Conservation (phyloP, 2,329 filamentous ascomycete species). For the Cercospora canescens region DNA sequence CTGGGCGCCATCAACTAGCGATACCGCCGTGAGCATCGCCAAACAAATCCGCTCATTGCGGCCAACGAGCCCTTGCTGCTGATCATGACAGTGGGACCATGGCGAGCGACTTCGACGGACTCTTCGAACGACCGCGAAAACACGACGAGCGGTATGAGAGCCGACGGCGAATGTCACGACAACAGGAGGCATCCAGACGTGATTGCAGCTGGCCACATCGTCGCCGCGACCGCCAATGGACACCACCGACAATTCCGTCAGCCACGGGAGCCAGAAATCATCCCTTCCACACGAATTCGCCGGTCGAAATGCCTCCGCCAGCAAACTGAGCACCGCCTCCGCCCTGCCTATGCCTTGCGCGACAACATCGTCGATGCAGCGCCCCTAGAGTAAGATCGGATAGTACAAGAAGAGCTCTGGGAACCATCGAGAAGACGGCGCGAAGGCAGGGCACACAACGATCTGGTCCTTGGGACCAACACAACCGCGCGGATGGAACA, state of each 20-base stretch:
- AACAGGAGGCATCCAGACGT: not conserved
- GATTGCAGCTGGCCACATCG: not conserved
- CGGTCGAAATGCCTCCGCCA: not conserved
- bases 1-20: not conserved
- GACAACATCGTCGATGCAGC: not conserved
- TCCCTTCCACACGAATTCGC: not conserved
- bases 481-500: not conserved
- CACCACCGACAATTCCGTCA: not conserved
- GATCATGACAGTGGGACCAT: not conserved
- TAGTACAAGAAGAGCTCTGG: not conserved
- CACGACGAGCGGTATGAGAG: not conserved
- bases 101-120: not conserved
- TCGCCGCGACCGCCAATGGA: not conserved
- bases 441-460: not conserved
- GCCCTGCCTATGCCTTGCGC: not conserved
- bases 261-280: not conserved
- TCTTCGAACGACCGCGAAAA: not conserved
- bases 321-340: not conserved
- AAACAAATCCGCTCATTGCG: not conserved
- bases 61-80: not conserved
- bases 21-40: not conserved
- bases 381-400: not conserved
- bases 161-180: not conserved
- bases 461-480: no score
- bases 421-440: not conserved